Percentiles rank a stretch among this genome's conserved stretches.
phyloP scores from a whole-genome alignment of 805 yeast genomes.

The Candida qinlingensis region DNA sequence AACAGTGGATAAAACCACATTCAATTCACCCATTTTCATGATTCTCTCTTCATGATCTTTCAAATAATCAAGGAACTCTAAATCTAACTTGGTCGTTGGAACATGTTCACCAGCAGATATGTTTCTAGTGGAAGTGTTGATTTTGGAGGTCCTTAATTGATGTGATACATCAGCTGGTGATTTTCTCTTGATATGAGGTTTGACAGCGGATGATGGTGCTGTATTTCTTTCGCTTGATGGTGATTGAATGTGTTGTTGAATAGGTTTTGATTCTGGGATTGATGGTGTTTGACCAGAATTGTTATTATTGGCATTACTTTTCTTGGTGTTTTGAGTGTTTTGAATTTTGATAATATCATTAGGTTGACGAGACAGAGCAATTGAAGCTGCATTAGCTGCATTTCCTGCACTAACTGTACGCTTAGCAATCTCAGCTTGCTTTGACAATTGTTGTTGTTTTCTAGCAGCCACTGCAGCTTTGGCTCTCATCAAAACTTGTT shows the following conservation, averaged over 20 bases:
- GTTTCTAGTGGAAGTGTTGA: background rate
- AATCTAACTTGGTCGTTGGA: conserved; percentile 48
- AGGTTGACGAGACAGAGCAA: conserved; percentile 25
- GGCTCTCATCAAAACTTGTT: conserved; percentile 23
- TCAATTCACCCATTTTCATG: conserved; percentile 49
- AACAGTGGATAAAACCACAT: conserved; percentile 38
- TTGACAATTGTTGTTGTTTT: conserved; percentile 13
- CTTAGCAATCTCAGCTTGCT: conserved; percentile 3
- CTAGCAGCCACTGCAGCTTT: conserved; percentile 26
- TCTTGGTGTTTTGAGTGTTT: conserved; percentile 2
- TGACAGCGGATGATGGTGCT: background rate
- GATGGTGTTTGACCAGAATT: background rate
- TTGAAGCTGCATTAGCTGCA: conserved; percentile 25
- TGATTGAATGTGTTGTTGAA: background rate
- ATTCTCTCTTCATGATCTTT: conserved; percentile 56
- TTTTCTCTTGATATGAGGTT: conserved; percentile 10
- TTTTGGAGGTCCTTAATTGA: background rate
- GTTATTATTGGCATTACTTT: background rate
- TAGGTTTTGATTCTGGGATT: background rate
- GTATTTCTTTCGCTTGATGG: background rate
- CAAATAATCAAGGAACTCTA: conserved; percentile 53
- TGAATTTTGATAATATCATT: conserved; percentile 22
- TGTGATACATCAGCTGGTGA: conserved; percentile 16
- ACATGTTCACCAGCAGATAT: conserved; percentile 12
- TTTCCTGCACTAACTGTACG: conserved; percentile 15